Evolutionary conservation across 805 yeast genomes (phyloP).

Genomic region (Saccharomycopsis microspora): DNA sequence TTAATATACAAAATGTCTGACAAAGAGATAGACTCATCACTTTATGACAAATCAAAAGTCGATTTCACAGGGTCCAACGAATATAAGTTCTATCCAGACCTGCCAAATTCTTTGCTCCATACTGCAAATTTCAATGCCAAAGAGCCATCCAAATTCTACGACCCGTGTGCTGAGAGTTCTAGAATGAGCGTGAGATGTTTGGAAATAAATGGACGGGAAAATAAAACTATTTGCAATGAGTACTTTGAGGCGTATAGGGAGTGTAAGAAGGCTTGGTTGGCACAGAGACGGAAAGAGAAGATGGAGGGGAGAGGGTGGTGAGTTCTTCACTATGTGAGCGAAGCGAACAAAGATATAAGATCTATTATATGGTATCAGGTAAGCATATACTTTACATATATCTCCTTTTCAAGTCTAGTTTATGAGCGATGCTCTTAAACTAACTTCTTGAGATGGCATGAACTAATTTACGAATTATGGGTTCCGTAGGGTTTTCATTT

Average conservation of each 20-base stretch:
- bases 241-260: constrained; percentile 91
- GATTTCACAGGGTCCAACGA: constrained; percentile 21
- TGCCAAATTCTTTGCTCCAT: constrained; percentile 64
- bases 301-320: constrained; percentile 10
- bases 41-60: constrained; percentile 3
- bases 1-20: no score
- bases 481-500: no score
- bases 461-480: no score
- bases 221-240: constrained; percentile 56
- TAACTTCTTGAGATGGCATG: no score
- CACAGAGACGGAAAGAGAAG: constrained; percentile 22
- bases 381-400: no score
- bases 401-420: no score
- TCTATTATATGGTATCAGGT: no score
- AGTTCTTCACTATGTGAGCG: neutral
- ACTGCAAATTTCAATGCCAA: constrained; percentile 60
- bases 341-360: neutral
- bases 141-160: constrained; percentile 75
- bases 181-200: constrained; percentile 80
- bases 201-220: constrained; percentile 58
- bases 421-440: no score
- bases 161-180: constrained; percentile 87
- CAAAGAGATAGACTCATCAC: no score
- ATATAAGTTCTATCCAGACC: constrained; percentile 74
- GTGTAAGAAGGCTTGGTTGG: constrained; percentile 71